Evolutionary conservation across 768 basidiomycete genomes (phyloP).

Genomic region (Pleurotus tuoliensis): DNA sequence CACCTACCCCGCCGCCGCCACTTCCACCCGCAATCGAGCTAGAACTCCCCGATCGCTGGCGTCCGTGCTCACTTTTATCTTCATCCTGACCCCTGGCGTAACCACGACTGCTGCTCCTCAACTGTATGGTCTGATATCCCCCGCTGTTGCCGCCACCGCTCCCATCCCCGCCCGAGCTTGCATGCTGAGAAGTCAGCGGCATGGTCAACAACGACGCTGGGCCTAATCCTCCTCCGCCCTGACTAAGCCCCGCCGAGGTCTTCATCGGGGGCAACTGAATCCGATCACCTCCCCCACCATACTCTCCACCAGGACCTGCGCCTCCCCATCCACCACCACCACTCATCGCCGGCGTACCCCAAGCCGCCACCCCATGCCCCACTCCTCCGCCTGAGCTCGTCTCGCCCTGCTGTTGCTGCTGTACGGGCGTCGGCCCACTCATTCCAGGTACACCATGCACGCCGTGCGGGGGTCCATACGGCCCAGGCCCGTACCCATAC

Average conservation of each 20-base stretch:
- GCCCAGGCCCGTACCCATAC: background rate
- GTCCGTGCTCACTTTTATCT: slow-evolving; percentile 7
- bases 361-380: background rate
- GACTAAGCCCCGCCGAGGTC: slow-evolving; percentile 8
- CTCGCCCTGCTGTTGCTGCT: background rate
- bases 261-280: slow-evolving; percentile 58
- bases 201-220: slow-evolving; percentile 12
- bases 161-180: background rate
- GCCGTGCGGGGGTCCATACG: background rate
- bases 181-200: slow-evolving; percentile 7
- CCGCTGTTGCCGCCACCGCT: slow-evolving; percentile 9
- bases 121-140: slow-evolving; percentile 29
- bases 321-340: slow-evolving; percentile 2
- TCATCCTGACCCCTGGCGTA: slow-evolving; percentile 11
- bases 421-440: background rate
- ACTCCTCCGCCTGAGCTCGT: background rate
- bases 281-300: slow-evolving; percentile 28
- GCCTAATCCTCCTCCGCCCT: background rate
- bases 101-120: slow-evolving; percentile 27
- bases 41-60: slow-evolving; percentile 10
- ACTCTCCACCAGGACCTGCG: slow-evolving; percentile 13
- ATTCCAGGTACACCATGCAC: too few relatives aligned
- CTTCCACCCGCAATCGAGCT: slow-evolving; percentile 15
- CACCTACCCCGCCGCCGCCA: slow-evolving; percentile 12
- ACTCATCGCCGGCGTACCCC: slow-evolving; percentile 6